Conservation (phyloP, 148 eudicot species). For the Amaranthus cruentus region DNA sequence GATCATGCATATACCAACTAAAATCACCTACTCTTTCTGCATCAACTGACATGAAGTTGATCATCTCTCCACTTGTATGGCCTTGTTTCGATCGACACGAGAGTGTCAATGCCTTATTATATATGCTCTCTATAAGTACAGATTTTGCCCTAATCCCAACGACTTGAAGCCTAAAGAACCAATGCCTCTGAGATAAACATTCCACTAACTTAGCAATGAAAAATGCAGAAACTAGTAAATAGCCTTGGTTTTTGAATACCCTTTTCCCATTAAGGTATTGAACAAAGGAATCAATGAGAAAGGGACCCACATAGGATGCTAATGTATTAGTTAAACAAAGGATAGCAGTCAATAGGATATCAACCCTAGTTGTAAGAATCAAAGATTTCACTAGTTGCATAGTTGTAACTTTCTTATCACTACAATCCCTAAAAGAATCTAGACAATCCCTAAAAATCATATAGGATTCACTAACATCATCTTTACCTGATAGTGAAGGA, state of each 20-base stretch:
- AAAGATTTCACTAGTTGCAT: slow-evolving; percentile 30
- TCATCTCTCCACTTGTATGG: slow-evolving; percentile 43
- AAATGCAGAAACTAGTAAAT: slow-evolving; percentile 31
- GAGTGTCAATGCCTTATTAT: slow-evolving; percentile 37
- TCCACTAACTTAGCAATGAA: slow-evolving; percentile 36
- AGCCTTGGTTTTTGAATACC: slow-evolving; percentile 26
- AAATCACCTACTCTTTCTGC: slow-evolving; percentile 36
- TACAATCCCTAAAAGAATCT: slow-evolving; percentile 22
- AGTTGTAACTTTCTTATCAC: slow-evolving; percentile 20
- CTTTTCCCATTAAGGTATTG: slow-evolving; percentile 39
- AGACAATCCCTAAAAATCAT: slow-evolving; percentile 20
- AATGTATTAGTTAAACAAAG: slow-evolving; percentile 25
- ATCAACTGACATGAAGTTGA: slow-evolving; percentile 44
- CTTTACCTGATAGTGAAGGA: slow-evolving; percentile 33
- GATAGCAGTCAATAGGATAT: slow-evolving; percentile 28
- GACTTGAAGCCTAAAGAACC: slow-evolving; percentile 39
- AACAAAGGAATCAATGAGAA: slow-evolving; percentile 42
- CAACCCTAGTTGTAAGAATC: slow-evolving; percentile 30
- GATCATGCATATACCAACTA: slow-evolving; percentile 45
- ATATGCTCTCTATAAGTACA: slow-evolving; percentile 33
- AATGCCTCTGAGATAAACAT: slow-evolving; percentile 34
- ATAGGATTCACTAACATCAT: slow-evolving; percentile 29
- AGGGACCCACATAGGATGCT: slow-evolving; percentile 42
- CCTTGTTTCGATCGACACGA: slow-evolving; percentile 38
- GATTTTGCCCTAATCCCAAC: slow-evolving; percentile 37